Percentiles rank a stretch among this genome's conserved stretches.
Conservation (phyloP, 2,329 filamentous ascomycete genomes). For the Uncinocarpus reesii region DNA sequence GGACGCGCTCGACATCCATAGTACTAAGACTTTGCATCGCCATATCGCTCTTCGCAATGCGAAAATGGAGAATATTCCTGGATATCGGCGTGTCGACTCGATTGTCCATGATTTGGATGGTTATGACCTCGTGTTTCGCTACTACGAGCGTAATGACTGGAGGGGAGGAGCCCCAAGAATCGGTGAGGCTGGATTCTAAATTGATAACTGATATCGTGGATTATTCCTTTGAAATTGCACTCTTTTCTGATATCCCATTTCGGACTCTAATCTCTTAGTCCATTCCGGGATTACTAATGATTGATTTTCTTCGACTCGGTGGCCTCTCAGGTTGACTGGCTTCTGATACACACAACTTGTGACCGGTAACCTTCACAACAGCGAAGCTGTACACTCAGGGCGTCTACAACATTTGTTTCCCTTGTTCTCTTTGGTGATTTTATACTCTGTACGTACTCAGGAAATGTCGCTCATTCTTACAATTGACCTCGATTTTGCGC, state of each 20-base stretch:
- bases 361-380: too few species aligned
- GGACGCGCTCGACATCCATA: conserved; percentile 26
- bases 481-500: too few species aligned
- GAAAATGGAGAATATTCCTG: conserved; percentile 66
- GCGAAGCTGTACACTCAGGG: too few species aligned
- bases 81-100: conserved; percentile 81
- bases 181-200: conserved; percentile 39
- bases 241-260: not conserved
- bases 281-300: too few species aligned
- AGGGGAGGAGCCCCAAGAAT: conserved; percentile 53
- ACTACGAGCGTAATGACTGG: conserved; percentile 86
- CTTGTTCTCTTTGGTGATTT: too few species aligned
- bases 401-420: too few species aligned
- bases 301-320: too few species aligned
- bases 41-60: conserved; percentile 36
- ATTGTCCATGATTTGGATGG: conserved; percentile 97
- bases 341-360: too few species aligned
- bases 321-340: too few species aligned
- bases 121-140: conserved; percentile 92
- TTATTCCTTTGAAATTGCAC: not conserved
- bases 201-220: not conserved
- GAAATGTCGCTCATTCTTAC: too few species aligned
- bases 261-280: too few species aligned
- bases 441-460: too few species aligned
- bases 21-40: conserved; percentile 34